These are phyloP conservation scores for Eucalyptus curtisii DNA, from an alignment of 345 rosid species.

Conservation along the genomic window DNA sequence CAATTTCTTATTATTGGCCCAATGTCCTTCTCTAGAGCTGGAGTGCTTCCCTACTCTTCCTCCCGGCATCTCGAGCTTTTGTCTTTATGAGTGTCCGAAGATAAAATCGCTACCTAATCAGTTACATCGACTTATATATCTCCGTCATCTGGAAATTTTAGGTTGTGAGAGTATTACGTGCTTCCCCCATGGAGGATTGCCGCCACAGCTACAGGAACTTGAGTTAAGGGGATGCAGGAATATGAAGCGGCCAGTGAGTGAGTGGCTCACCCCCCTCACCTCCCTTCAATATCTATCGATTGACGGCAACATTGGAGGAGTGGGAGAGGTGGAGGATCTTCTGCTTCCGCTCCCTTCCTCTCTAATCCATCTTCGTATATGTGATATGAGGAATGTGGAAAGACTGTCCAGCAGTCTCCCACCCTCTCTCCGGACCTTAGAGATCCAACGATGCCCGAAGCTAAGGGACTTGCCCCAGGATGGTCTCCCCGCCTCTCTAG, in stretches of 20 bases:
- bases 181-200: background rate
- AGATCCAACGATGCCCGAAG: background rate
- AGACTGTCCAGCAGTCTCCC: background rate
- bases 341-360: background rate
- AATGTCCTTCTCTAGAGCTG: background rate
- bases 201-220: background rate
- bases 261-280: background rate
- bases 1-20: background rate
- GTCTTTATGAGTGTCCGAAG: background rate
- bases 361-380: background rate
- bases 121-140: background rate
- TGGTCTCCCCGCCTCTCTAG: background rate
- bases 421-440: background rate
- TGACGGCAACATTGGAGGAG: background rate
- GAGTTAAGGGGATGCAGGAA: background rate
- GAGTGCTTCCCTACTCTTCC: background rate
- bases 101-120: background rate
- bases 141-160: background rate
- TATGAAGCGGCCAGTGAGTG: rapidly evolving
- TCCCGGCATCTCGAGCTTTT: background rate
- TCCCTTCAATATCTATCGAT: background rate
- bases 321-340: background rate
- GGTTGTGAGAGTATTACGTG: background rate
- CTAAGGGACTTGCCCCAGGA: background rate
- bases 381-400: background rate